Conservation (phyloP, 805 yeast genomes). For the Nematodospora valgi region DNA sequence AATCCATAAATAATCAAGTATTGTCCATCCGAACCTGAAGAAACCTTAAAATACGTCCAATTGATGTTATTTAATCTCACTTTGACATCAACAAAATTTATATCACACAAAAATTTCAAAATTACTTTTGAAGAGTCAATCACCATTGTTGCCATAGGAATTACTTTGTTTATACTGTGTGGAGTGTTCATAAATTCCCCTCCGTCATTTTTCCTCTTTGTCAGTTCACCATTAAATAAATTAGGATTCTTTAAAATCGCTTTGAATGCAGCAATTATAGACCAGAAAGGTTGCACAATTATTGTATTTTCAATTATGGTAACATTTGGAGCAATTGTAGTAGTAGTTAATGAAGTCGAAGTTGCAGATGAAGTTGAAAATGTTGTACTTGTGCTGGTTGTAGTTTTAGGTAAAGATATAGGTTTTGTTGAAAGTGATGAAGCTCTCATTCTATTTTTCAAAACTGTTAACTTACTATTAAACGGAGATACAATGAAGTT, state of each 20-base stretch:
- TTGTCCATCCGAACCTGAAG: constrained; percentile 11
- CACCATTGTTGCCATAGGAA: constrained; percentile 19
- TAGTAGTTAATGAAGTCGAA: constrained; percentile 37
- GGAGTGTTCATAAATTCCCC: constrained; percentile 14
- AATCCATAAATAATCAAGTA: constrained; percentile 31
- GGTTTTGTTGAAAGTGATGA: constrained; percentile 9
- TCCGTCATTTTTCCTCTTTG: constrained; percentile 22
- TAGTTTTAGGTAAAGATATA: not conserved
- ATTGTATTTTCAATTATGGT: constrained; percentile 15
- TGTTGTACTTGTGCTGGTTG: constrained; percentile 25
- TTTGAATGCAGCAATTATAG: constrained; percentile 38
- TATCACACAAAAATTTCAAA: constrained; percentile 18
- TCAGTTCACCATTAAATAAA: constrained; percentile 28
- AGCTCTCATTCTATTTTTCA: constrained; percentile 9
- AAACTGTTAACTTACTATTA: constrained; percentile 14
- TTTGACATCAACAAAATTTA: constrained; percentile 9
- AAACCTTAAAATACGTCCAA: constrained; percentile 29
- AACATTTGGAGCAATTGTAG: constrained; percentile 12
- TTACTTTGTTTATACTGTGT: not conserved
- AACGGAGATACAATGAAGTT: constrained; percentile 24
- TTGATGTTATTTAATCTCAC: constrained; percentile 30
- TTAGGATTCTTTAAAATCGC: constrained; percentile 24
- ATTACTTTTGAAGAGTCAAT: constrained; percentile 30
- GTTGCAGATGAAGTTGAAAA: constrained; percentile 26
- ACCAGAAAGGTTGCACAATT: constrained; percentile 40